These are phyloP conservation scores for Monosporascus sp. DNA, from an alignment of 2,329 filamentous ascomycete species.

Conservation along the genomic window DNA sequence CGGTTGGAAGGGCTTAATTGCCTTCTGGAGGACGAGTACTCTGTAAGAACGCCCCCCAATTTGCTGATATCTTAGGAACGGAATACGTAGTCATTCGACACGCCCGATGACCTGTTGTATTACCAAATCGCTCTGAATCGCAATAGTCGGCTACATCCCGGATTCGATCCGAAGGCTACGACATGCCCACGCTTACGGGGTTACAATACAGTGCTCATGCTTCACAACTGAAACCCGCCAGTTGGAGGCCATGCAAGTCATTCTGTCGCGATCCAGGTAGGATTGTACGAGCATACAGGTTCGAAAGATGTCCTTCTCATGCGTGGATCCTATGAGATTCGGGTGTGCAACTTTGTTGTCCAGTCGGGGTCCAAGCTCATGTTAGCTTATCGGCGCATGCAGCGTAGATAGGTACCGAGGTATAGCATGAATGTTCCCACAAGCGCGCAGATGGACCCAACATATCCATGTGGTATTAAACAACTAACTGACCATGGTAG, in stretches of 20 bases:
- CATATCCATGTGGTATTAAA: no score
- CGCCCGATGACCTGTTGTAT: no score
- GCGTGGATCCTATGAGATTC: neutral
- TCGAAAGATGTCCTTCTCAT: neutral
- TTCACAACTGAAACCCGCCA: neutral
- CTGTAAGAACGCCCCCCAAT: no score
- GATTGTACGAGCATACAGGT: neutral
- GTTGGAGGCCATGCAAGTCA: neutral
- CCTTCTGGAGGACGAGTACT: no score
- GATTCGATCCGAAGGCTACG: neutral
- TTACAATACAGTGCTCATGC: neutral
- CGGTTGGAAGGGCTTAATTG: no score
- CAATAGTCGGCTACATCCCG: neutral
- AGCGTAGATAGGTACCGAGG: no score
- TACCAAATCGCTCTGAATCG: neutral
- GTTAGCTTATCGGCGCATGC: no score
- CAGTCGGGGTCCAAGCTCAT: neutral
- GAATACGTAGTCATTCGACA: no score
- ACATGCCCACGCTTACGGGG: neutral
- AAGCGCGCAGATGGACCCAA: no score
- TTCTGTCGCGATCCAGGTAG: neutral
- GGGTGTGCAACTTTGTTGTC: neutral
- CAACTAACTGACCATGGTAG: no score
- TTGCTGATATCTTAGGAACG: no score
- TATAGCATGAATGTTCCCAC: no score